Percentiles rank a stretch among this genome's conserved stretches.
Evolutionary conservation across 805 yeast genomes (phyloP).

Genomic region (Yueomyces sinensis): DNA sequence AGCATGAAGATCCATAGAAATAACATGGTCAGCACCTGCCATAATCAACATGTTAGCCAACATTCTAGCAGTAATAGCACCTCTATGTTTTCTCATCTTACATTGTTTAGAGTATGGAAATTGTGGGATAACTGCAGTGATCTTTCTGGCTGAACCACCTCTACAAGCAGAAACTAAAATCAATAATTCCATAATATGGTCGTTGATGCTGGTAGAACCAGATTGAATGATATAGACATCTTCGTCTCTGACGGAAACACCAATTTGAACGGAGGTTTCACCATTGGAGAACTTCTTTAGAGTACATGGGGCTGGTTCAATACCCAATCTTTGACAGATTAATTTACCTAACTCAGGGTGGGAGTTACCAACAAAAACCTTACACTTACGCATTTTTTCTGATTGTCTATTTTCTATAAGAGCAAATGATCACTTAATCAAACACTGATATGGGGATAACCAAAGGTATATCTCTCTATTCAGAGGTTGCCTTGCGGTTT

Average conservation of each 20-base stretch:
- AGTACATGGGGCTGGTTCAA: conserved; percentile 86
- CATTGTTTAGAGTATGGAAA: conserved; percentile 95
- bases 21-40: conserved; percentile 99
- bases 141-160: conserved; percentile 95
- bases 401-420: too few species aligned
- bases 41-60: conserved; percentile 84
- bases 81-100: conserved; percentile 97
- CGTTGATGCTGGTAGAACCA: conserved; percentile 74
- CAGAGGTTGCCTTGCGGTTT: too few species aligned
- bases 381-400: conserved; percentile 80
- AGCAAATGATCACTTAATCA: too few species aligned
- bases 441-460: too few species aligned
- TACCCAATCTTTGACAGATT: conserved; percentile 83
- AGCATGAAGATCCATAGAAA: conserved; percentile 91
- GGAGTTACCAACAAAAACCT: conserved; percentile 89
- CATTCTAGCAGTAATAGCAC: conserved; percentile 98
- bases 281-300: conserved; percentile 91
- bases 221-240: conserved; percentile 90
- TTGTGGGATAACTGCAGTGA: conserved; percentile 91
- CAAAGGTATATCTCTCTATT: too few species aligned
- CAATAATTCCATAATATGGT: conserved; percentile 89
- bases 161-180: conserved; percentile 90
- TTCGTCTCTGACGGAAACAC: conserved; percentile 90
- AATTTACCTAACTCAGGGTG: conserved; percentile 88
- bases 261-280: conserved; percentile 91